Base-by-base conservation (phyloP, 805 yeast genomes). In the Candida fluviatilis region DNA sequence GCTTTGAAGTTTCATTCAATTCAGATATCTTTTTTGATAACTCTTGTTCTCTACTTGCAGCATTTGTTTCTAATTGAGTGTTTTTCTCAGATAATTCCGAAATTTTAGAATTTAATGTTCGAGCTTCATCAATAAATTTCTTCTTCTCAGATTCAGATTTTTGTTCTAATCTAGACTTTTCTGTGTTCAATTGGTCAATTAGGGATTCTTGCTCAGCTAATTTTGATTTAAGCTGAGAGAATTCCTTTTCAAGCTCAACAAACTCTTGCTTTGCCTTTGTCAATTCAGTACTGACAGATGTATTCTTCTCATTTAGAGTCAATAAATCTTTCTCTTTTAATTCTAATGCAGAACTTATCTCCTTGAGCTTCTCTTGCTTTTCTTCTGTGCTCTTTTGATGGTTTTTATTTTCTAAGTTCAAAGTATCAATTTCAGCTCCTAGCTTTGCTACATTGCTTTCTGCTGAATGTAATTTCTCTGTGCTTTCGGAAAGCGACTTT, bases 211-310 rank as follows among this genome's bases (percentile, higher is more conserved):
- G 39, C 14, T 36, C 36, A 23, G 26, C 18, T 17, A 41, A 21
- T 21, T 41, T 42, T 10, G 54, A 51, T 3, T 55, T 36, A 11
- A 52, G 53, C 11, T 46, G 39, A 18, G 29, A 35, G 15, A 40
- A 18, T 30, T 36, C 31, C 6, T 12, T 35, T 19, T 37, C 35
- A 13, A 19, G 8, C 12, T 36, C 35, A 11, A 41, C 37, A n/a
- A 39, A n/a, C 13, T 21, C 18, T 16, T 5, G 8, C 12, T 33
- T 24, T 6, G 4, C 5, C 4, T 7, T 6, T 14, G 31, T 39
- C 6, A 37, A 21, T 25, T 42, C 43, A 14, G 36, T 45, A 23
- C 11, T 12, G 6, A 2, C 37, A 26, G 3, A 17, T 12, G 4
- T 21, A 23, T 19, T 35, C 26, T 18, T 34, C 37, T 31, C 38